Evolutionary conservation across 1,139 yeast species (phyloP), one percentile per base, ranked within the genome.

Genomic region (Yamadazyma songkhlaensis): DNA sequence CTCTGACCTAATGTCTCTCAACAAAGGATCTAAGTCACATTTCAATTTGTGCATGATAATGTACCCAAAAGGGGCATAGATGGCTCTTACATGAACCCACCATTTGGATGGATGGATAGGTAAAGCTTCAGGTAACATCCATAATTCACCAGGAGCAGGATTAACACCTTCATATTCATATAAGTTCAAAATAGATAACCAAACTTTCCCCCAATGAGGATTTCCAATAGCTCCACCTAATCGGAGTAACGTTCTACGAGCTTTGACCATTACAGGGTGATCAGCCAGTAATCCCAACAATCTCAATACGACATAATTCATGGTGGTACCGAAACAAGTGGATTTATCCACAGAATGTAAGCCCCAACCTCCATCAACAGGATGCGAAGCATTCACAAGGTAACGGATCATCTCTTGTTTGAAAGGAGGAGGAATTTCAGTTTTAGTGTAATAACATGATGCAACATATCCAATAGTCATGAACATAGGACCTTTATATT

Each of bases 281-380:
- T 78, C 79, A 1, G 78, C 68, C 1, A 76, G 62, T 51, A 94
- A 55, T 0, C 98, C 98, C 40, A 92, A 51, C 8, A 94, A 61
- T 43, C 99, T 72, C 41, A 92, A 68, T 23, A 71, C 66, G 6
- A 92, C 83, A 58, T 94, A 94, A 60, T 89, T 89, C 54, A 92
- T 77, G 1, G 89, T 72, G 2, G 99, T 94, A 4, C 99, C 98
- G 58, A 89, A 90, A 48, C 94, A 94, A 0, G 98, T 94, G 6
- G 95, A 83, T 57, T 90, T 92, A 55, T 92, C 98, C 34, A 79
- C 81, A 3, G 89, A 78, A 55, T 92, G 97, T 36, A 94, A 71
- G 0, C 97, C 98, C 98, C 99, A 94, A 1, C 98, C 99, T n/a
- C 99, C 99, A 60, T 94, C 99, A 0, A 89, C 96, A 0, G 97